phyloP scores from a whole-genome alignment of 495 filamentous ascomycete genomes.

The Emericellopsis terricola region DNA sequence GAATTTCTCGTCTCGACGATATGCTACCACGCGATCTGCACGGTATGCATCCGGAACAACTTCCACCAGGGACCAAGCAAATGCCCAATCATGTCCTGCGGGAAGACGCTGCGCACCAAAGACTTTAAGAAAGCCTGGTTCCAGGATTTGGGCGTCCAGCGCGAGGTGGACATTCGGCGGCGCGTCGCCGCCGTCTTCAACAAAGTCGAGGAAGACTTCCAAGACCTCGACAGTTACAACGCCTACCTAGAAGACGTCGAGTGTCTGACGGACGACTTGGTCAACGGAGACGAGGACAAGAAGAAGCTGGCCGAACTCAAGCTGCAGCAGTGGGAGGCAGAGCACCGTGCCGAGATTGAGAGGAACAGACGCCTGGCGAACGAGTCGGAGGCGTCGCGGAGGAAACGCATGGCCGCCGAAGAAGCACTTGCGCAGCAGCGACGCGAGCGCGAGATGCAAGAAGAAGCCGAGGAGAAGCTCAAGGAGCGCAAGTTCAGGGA shows the following conservation, averaged over 20 bases:
- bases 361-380: constrained; percentile 46
- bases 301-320: constrained; percentile 44
- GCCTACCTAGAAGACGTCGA: constrained; percentile 92
- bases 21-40: constrained; percentile 98
- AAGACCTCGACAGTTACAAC: constrained; percentile 63
- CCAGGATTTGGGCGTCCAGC: constrained; percentile 71
- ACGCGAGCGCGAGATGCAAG: constrained; percentile 36
- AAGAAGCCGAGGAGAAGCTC: constrained; percentile 29
- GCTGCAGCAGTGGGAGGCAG: constrained; percentile 46
- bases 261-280: constrained; percentile 73
- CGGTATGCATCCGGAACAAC: constrained; percentile 82
- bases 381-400: constrained; percentile 31
- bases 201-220: constrained; percentile 76
- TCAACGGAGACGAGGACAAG: constrained; percentile 47
- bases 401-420: constrained; percentile 18
- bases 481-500: constrained; percentile 28
- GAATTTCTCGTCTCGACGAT: constrained; percentile 88
- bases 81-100: constrained; percentile 79
- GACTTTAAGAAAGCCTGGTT: constrained; percentile 81
- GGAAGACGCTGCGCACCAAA: constrained; percentile 64
- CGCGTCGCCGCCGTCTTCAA: constrained; percentile 75
- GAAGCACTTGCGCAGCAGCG: constrained; percentile 38
- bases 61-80: constrained; percentile 80
- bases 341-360: constrained; percentile 53
- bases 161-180: constrained; percentile 82